phyloP scores from a whole-genome alignment of 2,329 filamentous ascomycete species.

The Coniochaeta sp. region DNA sequence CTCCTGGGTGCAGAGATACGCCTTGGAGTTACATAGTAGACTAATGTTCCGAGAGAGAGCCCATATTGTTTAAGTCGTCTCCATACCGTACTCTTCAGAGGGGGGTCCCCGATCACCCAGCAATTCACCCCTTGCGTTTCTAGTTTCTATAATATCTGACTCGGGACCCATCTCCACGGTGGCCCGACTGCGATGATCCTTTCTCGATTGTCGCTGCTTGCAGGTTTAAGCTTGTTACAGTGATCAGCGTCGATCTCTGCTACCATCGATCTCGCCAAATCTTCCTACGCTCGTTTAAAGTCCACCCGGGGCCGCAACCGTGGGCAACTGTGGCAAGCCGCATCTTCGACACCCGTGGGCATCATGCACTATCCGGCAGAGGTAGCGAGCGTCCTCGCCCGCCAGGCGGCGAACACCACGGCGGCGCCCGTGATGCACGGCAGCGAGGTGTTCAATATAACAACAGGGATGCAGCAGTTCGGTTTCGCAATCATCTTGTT shows the following conservation, averaged over 20 bases:
- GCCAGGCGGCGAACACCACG: background rate
- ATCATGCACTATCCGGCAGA: background rate
- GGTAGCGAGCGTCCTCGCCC: background rate
- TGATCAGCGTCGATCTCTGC: background rate
- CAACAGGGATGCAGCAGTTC: background rate
- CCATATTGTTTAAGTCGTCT: background rate
- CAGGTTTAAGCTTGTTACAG: background rate
- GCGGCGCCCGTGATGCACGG: background rate
- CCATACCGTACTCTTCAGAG: background rate
- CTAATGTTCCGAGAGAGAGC: background rate
- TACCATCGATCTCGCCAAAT: background rate
- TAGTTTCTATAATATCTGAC: background rate
- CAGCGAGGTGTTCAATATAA: background rate
- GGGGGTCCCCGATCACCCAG: background rate
- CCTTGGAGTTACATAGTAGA: background rate
- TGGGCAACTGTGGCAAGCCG: background rate
- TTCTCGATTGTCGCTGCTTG: background rate
- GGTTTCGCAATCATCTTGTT: constrained; percentile 1
- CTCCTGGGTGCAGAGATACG: no score
- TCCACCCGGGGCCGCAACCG: background rate
- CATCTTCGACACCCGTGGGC: background rate
- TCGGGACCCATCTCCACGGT: background rate
- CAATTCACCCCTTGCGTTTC: background rate
- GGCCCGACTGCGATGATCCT: background rate
- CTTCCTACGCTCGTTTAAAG: background rate